Evolutionary conservation across 78 protist genomes (phyloP), one percentile per base, ranked within the genome.

Genomic region (Dictyostelium purpureum): DNA sequence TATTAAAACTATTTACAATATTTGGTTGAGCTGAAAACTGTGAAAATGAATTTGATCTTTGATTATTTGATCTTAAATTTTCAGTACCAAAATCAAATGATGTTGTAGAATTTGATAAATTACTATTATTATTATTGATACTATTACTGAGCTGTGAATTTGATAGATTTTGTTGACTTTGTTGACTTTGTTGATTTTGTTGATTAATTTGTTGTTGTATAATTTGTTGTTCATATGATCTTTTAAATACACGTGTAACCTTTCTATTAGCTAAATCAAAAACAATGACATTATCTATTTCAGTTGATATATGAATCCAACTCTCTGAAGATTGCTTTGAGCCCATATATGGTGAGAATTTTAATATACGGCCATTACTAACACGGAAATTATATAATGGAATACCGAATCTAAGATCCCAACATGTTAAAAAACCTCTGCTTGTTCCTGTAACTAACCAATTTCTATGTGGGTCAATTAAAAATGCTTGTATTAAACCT

Each of bases 331-430:
- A 24, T 26, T 67, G 73, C 47, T 51, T 85, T 31, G 76, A 35
- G 0, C 52, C 56, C 59, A 26, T 28, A 54, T 85, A 85, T 74
- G 92, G 92, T 4, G 80, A 24, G 59, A 81, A 51, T n/a, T 79
- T 81, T n/a, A 63, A 57, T 1, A 90, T 90, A 21, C 94, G 38
- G 11, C 90, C 87, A 79, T 90, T 90, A 57, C 89, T 67, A 10
- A 81, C 70, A 63, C 90, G 94, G n/a, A 63, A 42, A 28, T 45
- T 90, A 65, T 74, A 73, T 24, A 90, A 54, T 28, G 95, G 95
- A 35, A 92, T 92, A n/a, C 63, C 65, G 74, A 92, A 92, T 52
- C 95, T 43, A 1, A 92, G 87, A 54, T 92, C 95, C 95, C 95
- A 92, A 51, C 87, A 75, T 4, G 90, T 81, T 21, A 92, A 16